Percentiles rank a stretch among this genome's conserved stretches.
Conservation (phyloP, 2,329 filamentous ascomycete species). For the Ascochyta rabiei region DNA sequence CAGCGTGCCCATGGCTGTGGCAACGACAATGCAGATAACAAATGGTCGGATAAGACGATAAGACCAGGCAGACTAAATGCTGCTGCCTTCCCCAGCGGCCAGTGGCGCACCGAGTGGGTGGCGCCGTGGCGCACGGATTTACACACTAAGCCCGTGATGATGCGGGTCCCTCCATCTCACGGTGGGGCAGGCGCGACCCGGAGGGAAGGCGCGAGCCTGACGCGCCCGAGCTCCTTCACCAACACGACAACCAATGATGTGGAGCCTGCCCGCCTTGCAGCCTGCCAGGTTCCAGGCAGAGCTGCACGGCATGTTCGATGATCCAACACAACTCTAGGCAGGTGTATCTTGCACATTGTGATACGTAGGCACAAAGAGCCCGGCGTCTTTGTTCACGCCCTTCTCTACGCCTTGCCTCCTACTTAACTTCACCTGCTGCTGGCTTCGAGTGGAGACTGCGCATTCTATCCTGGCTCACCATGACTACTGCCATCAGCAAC, state of each 20-base stretch:
- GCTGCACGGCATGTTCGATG: background rate
- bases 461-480: background rate
- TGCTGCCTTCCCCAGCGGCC: background rate
- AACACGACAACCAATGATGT: background rate
- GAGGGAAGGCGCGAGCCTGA: background rate
- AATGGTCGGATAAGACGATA: background rate
- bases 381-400: background rate
- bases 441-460: background rate
- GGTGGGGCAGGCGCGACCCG: conserved; percentile 13
- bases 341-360: background rate
- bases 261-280: background rate
- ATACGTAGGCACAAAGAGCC: background rate
- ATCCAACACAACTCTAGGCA: background rate
- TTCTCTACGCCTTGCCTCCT: background rate
- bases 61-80: background rate
- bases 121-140: conserved; percentile 11
- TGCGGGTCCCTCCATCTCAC: conserved; percentile 9
- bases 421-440: background rate
- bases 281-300: background rate
- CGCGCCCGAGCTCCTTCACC: background rate
- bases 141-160: conserved; percentile 4
- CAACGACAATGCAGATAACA: background rate
- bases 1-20: conserved; percentile 47
- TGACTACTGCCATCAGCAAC: background rate
- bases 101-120: background rate